These are phyloP conservation scores for Acer saccharum DNA, from an alignment of 345 rosid species.

Conservation along the genomic window DNA sequence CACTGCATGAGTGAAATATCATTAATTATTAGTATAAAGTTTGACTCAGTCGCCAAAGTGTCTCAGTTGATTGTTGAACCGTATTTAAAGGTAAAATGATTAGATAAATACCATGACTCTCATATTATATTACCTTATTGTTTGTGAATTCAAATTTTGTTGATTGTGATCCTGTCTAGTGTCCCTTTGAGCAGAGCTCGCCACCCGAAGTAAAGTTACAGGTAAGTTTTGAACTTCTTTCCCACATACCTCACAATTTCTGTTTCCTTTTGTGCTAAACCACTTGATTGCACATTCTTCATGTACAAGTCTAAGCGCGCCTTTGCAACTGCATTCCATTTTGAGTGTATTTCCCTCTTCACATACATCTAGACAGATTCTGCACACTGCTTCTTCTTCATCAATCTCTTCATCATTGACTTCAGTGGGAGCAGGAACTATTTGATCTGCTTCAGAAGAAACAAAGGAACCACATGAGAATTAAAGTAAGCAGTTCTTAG, in stretches of 20 bases:
- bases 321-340: conserved; percentile 99
- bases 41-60: neutral
- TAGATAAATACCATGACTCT: neutral
- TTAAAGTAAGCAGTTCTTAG: neutral
- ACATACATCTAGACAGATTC: conserved; percentile 85
- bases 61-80: neutral
- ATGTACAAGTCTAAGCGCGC: conserved; percentile 84
- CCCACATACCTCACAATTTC: conserved; percentile 86
- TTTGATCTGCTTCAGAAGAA: conserved; percentile 56
- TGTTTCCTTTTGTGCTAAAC: conserved; percentile 85
- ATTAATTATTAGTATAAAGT: conserved; percentile 9
- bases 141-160: conserved; percentile 47
- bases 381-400: conserved; percentile 95
- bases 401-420: conserved; percentile 86
- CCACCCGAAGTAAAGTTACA: conserved; percentile 72
- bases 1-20: conserved; percentile 51
- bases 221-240: conserved; percentile 89
- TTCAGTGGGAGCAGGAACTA: conserved; percentile 49
- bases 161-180: conserved; percentile 49
- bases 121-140: conserved; percentile 51
- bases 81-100: neutral
- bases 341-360: conserved; percentile 88
- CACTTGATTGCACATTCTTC: conserved; percentile 88
- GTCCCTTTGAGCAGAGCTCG: conserved; percentile 47
- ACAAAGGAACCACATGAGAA: neutral